Evolutionary conservation across 1,284 basidiomycete species (phyloP).

Genomic region (Flammula alnicola): DNA sequence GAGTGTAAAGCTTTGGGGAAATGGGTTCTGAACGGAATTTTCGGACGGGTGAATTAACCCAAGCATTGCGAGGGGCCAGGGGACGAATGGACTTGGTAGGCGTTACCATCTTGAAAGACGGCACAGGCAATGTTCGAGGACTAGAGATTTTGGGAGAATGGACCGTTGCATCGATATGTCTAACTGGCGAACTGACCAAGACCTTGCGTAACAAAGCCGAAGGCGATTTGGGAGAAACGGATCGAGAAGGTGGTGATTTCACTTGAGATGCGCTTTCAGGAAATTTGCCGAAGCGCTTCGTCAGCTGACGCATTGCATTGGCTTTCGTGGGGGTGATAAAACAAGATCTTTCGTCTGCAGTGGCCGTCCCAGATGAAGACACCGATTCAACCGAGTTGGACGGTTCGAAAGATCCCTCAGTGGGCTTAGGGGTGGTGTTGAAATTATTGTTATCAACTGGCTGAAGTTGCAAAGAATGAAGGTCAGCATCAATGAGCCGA

Average conservation of each 20-base stretch:
- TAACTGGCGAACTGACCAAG: neutral
- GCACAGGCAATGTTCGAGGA: neutral
- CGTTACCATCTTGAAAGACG: neutral
- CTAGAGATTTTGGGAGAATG: neutral
- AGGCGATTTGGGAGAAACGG: neutral
- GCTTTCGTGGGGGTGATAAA: too few species aligned
- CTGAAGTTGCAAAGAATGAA: too few species aligned
- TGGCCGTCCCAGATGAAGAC: too few species aligned
- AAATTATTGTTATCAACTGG: too few species aligned
- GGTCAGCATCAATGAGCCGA: too few species aligned
- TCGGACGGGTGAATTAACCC: neutral
- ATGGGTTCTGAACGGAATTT: neutral
- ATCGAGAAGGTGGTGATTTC: neutral
- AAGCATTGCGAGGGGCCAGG: neutral
- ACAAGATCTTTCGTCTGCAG: too few species aligned
- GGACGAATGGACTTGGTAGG: neutral
- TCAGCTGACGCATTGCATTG: too few species aligned
- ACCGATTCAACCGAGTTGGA: too few species aligned
- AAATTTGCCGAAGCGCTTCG: too few species aligned
- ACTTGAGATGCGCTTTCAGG: neutral
- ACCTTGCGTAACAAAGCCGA: neutral
- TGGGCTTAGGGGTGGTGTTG: too few species aligned
- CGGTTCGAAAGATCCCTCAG: too few species aligned
- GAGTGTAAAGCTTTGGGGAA: too few species aligned
- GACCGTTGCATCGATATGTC: neutral